Evolutionary conservation across 2,329 filamentous ascomycete species (phyloP).

Genomic region (Neodidymelliopsis sp.): DNA sequence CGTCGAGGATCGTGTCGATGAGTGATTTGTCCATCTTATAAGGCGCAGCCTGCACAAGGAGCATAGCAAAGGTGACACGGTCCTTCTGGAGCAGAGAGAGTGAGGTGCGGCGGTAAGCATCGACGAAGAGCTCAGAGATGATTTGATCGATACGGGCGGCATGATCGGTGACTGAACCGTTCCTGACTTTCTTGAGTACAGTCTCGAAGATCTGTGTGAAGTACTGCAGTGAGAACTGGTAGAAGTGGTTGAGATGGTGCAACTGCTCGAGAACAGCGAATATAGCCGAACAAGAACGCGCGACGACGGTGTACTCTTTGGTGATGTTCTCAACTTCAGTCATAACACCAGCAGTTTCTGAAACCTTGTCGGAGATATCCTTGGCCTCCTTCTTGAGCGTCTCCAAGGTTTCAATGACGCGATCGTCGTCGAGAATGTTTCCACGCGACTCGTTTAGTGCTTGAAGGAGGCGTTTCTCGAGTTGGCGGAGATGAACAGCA

Average conservation of each 20-base stretch:
- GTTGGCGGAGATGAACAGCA: constrained; percentile 93
- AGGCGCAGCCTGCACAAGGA: constrained; percentile 93
- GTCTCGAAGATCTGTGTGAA: constrained; percentile 97
- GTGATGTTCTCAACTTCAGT: constrained; percentile 96
- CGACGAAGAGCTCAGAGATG: constrained; percentile 88
- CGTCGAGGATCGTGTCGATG: constrained; percentile 86
- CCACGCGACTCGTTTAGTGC: constrained; percentile 96
- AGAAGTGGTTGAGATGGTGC: constrained; percentile 98
- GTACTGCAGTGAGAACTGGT: constrained; percentile 98
- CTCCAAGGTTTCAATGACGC: constrained; percentile 96
- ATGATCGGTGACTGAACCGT: constrained; percentile 76
- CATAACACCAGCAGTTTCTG: constrained; percentile 97
- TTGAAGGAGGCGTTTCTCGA: constrained; percentile 92
- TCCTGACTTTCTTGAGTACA: constrained; percentile 82
- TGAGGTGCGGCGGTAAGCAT: constrained; percentile 91
- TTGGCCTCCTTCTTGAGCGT: constrained; percentile 97
- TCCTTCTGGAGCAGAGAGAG: constrained; percentile 92
- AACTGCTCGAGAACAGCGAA: constrained; percentile 97
- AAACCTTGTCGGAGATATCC: constrained; percentile 95
- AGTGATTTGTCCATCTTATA: constrained; percentile 92
- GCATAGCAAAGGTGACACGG: constrained; percentile 90
- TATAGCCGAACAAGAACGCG: constrained; percentile 93
- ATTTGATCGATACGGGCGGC: constrained; percentile 86
- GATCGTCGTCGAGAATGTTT: constrained; percentile 97
- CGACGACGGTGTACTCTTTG: constrained; percentile 90